Base-by-base conservation (phyloP, 2,329 filamentous ascomycete genomes). In the Thielaviopsis populi region DNA sequence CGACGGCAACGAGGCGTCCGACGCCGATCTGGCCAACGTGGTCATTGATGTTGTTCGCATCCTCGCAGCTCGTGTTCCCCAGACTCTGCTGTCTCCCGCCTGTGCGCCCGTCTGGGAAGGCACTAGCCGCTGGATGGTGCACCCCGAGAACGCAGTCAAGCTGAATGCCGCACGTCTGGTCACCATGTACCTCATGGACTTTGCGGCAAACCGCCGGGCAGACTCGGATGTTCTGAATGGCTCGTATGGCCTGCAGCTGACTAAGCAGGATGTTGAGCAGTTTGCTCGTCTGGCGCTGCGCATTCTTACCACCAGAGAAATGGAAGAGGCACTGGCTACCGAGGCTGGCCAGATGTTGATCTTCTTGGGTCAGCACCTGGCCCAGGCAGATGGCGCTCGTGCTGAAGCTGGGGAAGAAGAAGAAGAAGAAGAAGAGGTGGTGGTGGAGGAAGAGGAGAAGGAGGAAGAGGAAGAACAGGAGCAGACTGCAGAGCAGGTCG, bases 341-440 rank as follows among this genome's bases (percentile, higher is more conserved):
- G 89, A 95, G 71, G 85, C 85, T 13, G 83, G 89, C 3, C 87
- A 90, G 68, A 90, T 96, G 67, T 77, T 96, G 42, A 80, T 92
- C 43, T 95, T 95, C 77, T 78, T 99, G 0, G 89, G 85, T 50
- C 83, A 76, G 24, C 79, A 79, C 65, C 73, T 84, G 15, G 74
- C 76, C 1, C 63, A 68, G 56, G 67, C 65, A 33, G 64, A 66
- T 13, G 66, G 65, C 19, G 69, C 71, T 11, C 70, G 72, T 27
- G 68, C 70, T 1, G 65, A 74, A 71, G 68, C 73, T 68, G 71
- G 73, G 5, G 76, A 77, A 19, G 73, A 74, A 8, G 74, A 74
- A n/a, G 77, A 77, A 19, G 75, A 74, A 11, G 72, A 75, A 2
- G 73, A 74, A 1, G 72, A 3, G 75, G 74, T 1, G 72, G n/a